phyloP scores from a whole-genome alignment of 176 grass and related monocot species.

The Ampelocalamus luodianensis region DNA sequence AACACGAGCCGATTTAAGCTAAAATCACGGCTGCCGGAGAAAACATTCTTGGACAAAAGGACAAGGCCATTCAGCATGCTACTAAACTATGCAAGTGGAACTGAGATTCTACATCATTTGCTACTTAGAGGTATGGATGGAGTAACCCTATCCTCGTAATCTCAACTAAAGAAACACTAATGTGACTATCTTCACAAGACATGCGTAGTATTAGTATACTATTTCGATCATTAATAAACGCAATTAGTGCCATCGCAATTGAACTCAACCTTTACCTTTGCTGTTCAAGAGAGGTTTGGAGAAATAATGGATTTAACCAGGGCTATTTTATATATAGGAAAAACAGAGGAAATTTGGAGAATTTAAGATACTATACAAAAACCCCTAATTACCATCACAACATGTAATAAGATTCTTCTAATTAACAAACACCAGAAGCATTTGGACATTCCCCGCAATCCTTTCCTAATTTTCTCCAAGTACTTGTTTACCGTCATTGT shows the following conservation, averaged over 20 bases:
- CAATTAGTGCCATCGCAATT: neutral
- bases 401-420: neutral
- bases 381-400: neutral
- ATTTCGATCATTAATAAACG: neutral
- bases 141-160: neutral
- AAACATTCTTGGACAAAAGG: slow-evolving; percentile 50
- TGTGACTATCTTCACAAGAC: neutral
- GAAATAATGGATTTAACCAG: neutral
- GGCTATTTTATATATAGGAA: neutral
- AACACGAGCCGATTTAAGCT: neutral
- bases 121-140: neutral
- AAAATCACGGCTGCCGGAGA: neutral
- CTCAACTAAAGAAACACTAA: neutral
- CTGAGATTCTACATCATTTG: neutral
- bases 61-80: slow-evolving; percentile 6
- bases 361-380: neutral
- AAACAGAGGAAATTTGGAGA: neutral
- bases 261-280: neutral
- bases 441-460: too few relatives aligned
- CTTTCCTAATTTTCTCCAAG: too few relatives aligned
- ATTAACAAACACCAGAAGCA: too few relatives aligned
- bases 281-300: neutral
- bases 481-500: too few relatives aligned
- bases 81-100: neutral
- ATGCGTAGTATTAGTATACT: neutral